These are phyloP conservation scores for Panus rudis DNA, from an alignment of 768 basidiomycete species.

Conservation along the genomic window DNA sequence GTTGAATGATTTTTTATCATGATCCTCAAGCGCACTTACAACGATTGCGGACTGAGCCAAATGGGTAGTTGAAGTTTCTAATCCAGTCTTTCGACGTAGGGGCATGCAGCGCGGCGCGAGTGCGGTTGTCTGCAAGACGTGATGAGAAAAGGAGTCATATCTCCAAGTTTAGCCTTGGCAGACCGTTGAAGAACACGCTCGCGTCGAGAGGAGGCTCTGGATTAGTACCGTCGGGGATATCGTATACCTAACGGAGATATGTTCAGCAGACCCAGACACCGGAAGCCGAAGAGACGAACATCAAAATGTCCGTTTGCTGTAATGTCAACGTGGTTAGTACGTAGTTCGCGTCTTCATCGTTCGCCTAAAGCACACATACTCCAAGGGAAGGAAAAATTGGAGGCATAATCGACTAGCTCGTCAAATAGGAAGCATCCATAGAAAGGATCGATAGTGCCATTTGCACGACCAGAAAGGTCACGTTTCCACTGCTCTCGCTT, in stretches of 20 bases:
- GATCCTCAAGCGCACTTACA: constrained; percentile 2
- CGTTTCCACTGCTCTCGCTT: constrained; percentile 36
- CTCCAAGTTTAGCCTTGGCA: constrained; percentile 9
- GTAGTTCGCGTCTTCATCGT: background rate
- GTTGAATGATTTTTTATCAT: background rate
- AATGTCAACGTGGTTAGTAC: background rate
- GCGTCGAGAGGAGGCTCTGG: constrained; percentile 46
- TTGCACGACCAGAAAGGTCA: constrained; percentile 39
- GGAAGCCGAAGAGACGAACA: background rate
- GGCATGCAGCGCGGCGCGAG: constrained; percentile 59
- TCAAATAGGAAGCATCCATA: constrained; percentile 48
- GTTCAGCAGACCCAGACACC: background rate
- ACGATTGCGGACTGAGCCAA: constrained; percentile 20
- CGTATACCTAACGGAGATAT: constrained; percentile 32
- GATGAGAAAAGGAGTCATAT: background rate
- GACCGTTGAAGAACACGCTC: constrained; percentile 58
- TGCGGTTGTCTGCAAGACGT: constrained; percentile 38
- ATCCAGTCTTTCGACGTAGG: constrained; percentile 50
- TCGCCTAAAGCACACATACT: constrained; percentile 8
- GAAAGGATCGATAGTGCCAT: constrained; percentile 38
- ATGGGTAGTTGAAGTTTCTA: constrained; percentile 27
- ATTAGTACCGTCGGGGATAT: constrained; percentile 45
- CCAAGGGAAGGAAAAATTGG: constrained; percentile 65
- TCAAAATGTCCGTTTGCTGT: constrained; percentile 4
- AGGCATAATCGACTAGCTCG: constrained; percentile 60